Evolutionary conservation across 169 alveolate genomes (phyloP).

Genomic region (Plasmodium ovale): DNA sequence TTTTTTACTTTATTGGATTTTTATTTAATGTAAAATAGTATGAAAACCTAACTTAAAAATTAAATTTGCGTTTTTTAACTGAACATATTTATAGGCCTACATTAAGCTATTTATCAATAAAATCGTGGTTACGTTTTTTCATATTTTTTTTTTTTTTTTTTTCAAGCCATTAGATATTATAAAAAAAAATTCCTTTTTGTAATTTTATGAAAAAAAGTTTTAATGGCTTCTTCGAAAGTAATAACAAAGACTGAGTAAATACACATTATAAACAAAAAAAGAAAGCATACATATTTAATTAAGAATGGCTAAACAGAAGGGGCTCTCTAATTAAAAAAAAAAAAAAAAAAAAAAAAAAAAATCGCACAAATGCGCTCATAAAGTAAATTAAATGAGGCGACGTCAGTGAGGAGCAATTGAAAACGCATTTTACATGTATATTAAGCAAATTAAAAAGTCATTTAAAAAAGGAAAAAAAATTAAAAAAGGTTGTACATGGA

Average conservation of each 20-base stretch:
- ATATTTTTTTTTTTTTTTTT: constrained; percentile 5
- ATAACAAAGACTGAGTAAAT: constrained; percentile 26
- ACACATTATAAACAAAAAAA: constrained; percentile 5
- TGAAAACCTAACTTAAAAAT: not conserved
- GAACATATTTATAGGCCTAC: not conserved
- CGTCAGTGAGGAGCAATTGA: not conserved
- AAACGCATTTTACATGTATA: constrained; percentile 7
- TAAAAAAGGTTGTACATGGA: constrained; percentile 19
- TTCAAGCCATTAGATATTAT: not conserved
- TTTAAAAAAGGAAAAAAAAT: constrained; percentile 28
- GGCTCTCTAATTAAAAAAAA: not conserved
- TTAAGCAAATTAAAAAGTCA: constrained; percentile 17
- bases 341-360: not conserved
- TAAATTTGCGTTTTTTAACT: not conserved
- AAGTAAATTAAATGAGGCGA: not conserved
- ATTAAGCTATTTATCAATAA: constrained; percentile 6
- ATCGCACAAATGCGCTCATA: not conserved
- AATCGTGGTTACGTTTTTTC: not conserved
- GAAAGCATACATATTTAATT: not conserved
- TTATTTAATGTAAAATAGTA: not conserved
- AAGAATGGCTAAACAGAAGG: not conserved
- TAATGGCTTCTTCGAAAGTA: not conserved
- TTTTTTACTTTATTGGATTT: too few relatives aligned
- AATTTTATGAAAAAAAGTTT: constrained; percentile 4
- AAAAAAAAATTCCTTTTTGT: constrained; percentile 13